These are phyloP conservation scores for Gnomoniopsis sp. DNA, from an alignment of 2,329 filamentous ascomycete genomes.

Conservation along the genomic window DNA sequence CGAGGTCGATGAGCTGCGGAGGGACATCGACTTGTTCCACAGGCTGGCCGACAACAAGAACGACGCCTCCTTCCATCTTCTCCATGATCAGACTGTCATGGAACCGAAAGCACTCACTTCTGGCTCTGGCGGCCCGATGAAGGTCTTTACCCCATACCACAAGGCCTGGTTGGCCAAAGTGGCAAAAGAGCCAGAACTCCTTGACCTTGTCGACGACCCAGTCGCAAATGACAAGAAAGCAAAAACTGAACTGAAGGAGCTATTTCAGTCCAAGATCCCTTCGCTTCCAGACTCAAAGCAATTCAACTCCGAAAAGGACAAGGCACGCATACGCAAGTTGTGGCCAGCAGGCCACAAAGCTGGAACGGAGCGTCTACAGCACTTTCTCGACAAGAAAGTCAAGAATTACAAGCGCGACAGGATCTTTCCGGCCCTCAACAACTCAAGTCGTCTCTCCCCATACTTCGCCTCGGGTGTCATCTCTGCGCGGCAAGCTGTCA, in stretches of 20 bases:
- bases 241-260: conserved; percentile 17
- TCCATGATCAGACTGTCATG: conserved; percentile 24
- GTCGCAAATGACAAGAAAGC: conserved; percentile 30
- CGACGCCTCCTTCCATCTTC: conserved; percentile 15
- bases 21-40: conserved; percentile 22
- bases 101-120: conserved; percentile 19
- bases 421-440: conserved; percentile 30
- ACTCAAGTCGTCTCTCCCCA: conserved; percentile 30
- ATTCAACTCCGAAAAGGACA: conserved; percentile 29
- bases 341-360: conserved; percentile 34
- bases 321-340: conserved; percentile 29
- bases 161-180: conserved; percentile 33
- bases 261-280: conserved; percentile 29
- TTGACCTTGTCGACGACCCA: conserved; percentile 36
- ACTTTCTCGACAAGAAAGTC: conserved; percentile 30
- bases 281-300: conserved; percentile 27
- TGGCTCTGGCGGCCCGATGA: conserved; percentile 20
- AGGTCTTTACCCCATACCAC: conserved; percentile 27
- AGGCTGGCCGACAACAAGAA: conserved; percentile 10
- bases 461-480: conserved; percentile 30
- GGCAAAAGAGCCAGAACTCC: conserved; percentile 42
- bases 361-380: conserved; percentile 26
- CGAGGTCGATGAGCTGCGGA: conserved; percentile 25
- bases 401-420: conserved; percentile 29
- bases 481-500: conserved; percentile 23